Conservation (phyloP, 2,329 filamentous ascomycete genomes). For the Nigrospora osmanthi region DNA sequence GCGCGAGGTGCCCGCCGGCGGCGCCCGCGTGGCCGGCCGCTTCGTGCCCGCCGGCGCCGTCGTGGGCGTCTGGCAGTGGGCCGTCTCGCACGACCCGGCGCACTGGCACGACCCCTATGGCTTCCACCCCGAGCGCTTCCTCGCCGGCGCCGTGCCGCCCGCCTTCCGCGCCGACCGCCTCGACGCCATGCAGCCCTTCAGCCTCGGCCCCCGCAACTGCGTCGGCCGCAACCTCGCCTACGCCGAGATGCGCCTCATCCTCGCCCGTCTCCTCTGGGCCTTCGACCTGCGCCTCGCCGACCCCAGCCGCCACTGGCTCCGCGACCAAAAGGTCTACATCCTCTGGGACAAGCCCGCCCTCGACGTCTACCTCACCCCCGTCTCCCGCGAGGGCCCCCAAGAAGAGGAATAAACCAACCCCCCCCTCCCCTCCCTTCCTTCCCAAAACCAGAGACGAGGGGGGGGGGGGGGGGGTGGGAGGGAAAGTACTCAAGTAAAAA, state of each 20-base stretch:
- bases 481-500: too few species aligned
- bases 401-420: too few species aligned
- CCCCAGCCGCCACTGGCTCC: slow-evolving; percentile 16
- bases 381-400: not conserved
- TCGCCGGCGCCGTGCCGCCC: slow-evolving; percentile 7
- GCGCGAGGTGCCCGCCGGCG: slow-evolving; percentile 15
- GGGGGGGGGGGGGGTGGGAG: too few species aligned
- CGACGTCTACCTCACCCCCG: slow-evolving; percentile 17
- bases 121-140: slow-evolving; percentile 33
- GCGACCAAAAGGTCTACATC: slow-evolving; percentile 18
- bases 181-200: slow-evolving; percentile 27
- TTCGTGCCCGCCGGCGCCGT: slow-evolving; percentile 20
- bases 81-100: slow-evolving; percentile 22
- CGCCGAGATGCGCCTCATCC: slow-evolving; percentile 27
- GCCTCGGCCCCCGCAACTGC: slow-evolving; percentile 29
- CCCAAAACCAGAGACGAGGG: too few species aligned
- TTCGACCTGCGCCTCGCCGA: slow-evolving; percentile 24
- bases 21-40: slow-evolving; percentile 14
- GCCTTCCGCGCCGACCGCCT: slow-evolving; percentile 23
- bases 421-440: too few species aligned
- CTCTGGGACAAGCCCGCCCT: slow-evolving; percentile 21
- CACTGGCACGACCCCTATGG: slow-evolving; percentile 28
- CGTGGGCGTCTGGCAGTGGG: slow-evolving; percentile 28
- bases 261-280: slow-evolving; percentile 25
- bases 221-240: slow-evolving; percentile 31